Evolutionary conservation across 345 rosid genomes (phyloP), one percentile per base, ranked within the genome.

Genomic region (Lepidium didymum): DNA sequence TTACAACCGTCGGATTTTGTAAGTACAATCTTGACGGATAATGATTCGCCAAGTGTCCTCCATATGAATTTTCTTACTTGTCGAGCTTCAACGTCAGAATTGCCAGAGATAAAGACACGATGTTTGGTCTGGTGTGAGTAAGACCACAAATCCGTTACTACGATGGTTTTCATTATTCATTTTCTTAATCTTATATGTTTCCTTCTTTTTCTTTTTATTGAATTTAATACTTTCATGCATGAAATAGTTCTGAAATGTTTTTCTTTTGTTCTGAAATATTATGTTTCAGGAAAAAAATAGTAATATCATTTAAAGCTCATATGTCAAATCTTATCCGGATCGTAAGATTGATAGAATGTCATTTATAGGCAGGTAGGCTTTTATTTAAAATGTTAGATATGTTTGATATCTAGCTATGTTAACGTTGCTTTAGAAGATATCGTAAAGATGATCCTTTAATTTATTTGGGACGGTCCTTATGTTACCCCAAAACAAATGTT

Each of bases 1-100:
- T 31, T 49, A 47, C 38, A 43, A 7, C 77, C 77, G 71, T 72
- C 54, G 33, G 77, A 73, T 72, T 36, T 31, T 2, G 33, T 6
- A 16, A 14, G 21, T 49, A 53, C 45, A 40, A 65, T 40, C 45
- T 64, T 60, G 74, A 66, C 71, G 66, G 70, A 12, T 42, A 29
- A 6, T 0, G 31, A 34, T 31, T 3, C 2, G 19, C 59, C 76
- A 72, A 71, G 60, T 72, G 71, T 58, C 52, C 4, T 56, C 14
- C 54, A 64, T 8, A 16, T 16, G 47, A 62, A 11, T 43, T 6
- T 13, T 15, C 69, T 53, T 62, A 62, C 69, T 54, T 71, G 69
- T 55, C 75, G 23, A 36, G 40, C 69, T 62, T 16, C 64, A 63
- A 42, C 29, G 69, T 71, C 64, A 43, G 62, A 62, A 5, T 37